Base-by-base conservation (phyloP, 2,329 filamentous ascomycete species). In the Grosmannia clavigera region DNA sequence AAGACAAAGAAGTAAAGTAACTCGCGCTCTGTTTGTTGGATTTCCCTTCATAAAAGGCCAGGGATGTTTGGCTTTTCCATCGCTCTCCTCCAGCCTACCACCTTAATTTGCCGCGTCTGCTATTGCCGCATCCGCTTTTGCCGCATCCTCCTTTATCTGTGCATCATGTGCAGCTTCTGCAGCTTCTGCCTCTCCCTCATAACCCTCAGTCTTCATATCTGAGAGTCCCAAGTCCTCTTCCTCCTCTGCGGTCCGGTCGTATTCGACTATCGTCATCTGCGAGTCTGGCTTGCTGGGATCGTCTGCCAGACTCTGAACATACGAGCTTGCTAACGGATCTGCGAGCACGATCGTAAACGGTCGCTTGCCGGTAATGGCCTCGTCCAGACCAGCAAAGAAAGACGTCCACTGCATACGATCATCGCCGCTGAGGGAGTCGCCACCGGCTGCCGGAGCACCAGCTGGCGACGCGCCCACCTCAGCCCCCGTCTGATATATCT, bases 161-260 rank as follows among this genome's bases (percentile, higher is more conserved):
- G 52, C n/a, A 2, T 16, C 40, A 29, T 57, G 19, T 5, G 40
- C 27, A 9, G 43, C 52, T 16, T 59, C 52, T 25, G 25, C 38
- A 11, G 54, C 51, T n/a, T 61, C 62, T 65, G 63, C 67, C 56
- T 83, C 80, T 58, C 84, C 77, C 71, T 87, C 87, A 69, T 99
- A 97, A 0, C 84, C 85, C 71, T 97, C 92, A 0, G 85, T 84
- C 79, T 92, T 94, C 85, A 99, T 99, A 69, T 99, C 94, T 61
- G 78, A 84, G 65, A 99, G 75, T 0, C 94, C 94, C 12, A 99
- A 76, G 61, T 96, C 90, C 68, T 99, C 94, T 74, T 96, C 90
- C 70, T 99, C 94, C 71, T 96, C 89, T 0, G 87, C 84, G 0
- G 92, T 96, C 62, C 94, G 82, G 62, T 88, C 83, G 71, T 99